phyloP scores from a whole-genome alignment of 805 yeast species.

The Cyberlindnera nakhonratchasimensis region DNA sequence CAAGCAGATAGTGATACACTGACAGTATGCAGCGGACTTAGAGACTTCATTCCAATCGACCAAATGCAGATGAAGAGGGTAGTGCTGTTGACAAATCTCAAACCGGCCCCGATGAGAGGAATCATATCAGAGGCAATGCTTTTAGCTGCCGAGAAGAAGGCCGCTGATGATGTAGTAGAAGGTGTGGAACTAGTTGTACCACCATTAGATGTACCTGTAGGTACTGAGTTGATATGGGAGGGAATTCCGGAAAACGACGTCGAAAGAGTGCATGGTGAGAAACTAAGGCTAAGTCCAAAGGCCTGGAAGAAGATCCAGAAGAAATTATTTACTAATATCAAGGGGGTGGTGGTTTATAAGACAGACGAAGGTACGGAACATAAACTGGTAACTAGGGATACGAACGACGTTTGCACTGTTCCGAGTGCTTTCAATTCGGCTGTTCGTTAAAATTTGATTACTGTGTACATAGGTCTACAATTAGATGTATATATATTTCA shows the following conservation, averaged over 20 bases:
- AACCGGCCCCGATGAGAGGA: slow-evolving; percentile 62
- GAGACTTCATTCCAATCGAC: slow-evolving; percentile 38
- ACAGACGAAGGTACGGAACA: slow-evolving; percentile 4
- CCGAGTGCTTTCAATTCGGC: slow-evolving; percentile 12
- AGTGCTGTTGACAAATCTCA: slow-evolving; percentile 54
- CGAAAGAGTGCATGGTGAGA: slow-evolving; percentile 6
- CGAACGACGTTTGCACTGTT: slow-evolving; percentile 5
- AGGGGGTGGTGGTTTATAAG: slow-evolving; percentile 13
- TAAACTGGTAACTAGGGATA: slow-evolving; percentile 4
- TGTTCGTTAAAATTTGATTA: slow-evolving; percentile 8
- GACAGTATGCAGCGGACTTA: slow-evolving; percentile 62
- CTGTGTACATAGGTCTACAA: not conserved
- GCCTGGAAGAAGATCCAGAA: slow-evolving; percentile 17
- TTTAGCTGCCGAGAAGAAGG: slow-evolving; percentile 48
- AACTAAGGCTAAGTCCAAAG: slow-evolving; percentile 12
- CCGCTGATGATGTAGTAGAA: slow-evolving; percentile 10
- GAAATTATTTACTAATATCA: slow-evolving; percentile 10
- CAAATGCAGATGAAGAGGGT: slow-evolving; percentile 40
- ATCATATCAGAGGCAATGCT: slow-evolving; percentile 62
- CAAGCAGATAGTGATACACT: slow-evolving; percentile 2
- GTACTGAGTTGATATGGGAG: slow-evolving; percentile 39
- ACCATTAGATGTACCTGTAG: slow-evolving; percentile 37
- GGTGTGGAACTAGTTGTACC: slow-evolving; percentile 47
- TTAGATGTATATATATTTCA: too few relatives aligned
- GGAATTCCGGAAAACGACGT: slow-evolving; percentile 17